phyloP scores from a whole-genome alignment of 257 asterid species.

The Gentiana macrophylla region DNA sequence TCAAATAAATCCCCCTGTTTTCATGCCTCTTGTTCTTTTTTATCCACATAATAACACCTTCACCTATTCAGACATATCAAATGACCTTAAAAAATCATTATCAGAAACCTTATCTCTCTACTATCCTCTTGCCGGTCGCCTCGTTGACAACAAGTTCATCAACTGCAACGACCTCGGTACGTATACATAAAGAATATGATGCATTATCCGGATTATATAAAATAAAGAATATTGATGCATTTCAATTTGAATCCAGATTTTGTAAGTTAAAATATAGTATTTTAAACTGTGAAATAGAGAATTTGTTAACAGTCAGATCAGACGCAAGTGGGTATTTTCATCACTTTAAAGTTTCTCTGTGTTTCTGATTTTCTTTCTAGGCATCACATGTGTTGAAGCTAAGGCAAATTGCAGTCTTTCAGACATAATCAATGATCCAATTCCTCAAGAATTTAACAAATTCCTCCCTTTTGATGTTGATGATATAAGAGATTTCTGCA shows the following conservation, averaged over 20 bases:
- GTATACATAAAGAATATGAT: no score
- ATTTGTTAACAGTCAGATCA: no score
- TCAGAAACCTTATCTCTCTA: constrained; percentile 24
- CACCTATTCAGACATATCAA: constrained; percentile 12
- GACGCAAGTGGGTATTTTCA: no score
- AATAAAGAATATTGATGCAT: no score
- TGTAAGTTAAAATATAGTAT: no score
- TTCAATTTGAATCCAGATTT: no score
- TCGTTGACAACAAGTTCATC: constrained; percentile 17
- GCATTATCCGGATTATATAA: no score
- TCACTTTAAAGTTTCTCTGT: no score
- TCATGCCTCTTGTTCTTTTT: constrained; percentile 32
- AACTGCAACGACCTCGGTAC: constrained; percentile 26
- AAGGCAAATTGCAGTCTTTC: constrained; percentile 22
- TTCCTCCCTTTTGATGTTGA: constrained; percentile 27
- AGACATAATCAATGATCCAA: constrained; percentile 9
- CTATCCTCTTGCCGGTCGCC: constrained; percentile 47
- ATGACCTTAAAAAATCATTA: constrained; percentile 29
- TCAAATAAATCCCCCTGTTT: constrained; percentile 27
- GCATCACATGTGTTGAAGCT: constrained; percentile 28
- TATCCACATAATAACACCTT: constrained; percentile 15
- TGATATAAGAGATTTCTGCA: constrained; percentile 11
- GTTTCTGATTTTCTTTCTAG: constrained; percentile 2
- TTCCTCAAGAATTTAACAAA: constrained; percentile 22
- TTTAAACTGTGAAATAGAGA: no score